Evolutionary conservation across 2,329 filamentous ascomycete genomes (phyloP), one percentile per base, ranked within the genome.

Genomic region (Ciborinia camelliae): DNA sequence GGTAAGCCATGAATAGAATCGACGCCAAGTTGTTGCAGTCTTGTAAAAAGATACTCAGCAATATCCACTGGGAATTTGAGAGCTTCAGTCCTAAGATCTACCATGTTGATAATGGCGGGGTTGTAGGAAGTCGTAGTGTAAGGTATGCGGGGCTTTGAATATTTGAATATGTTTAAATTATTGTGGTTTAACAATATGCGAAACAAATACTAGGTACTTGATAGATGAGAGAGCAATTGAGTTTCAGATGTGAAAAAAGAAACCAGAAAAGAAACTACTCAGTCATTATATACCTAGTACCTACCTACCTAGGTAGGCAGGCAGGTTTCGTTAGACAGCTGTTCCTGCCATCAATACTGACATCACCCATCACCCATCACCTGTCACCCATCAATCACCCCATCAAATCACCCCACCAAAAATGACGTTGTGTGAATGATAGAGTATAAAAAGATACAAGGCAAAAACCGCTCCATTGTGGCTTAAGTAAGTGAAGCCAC

Each of bases 1-100:
- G 88, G 87, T n/a, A 90, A 77, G 53, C 88, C 88, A 70, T 90
- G 87, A 63, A 90, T 79, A 14, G 86, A 88, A 62, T 82, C 80
- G 39, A 90, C 82, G 37, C 87, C 87, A 43, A 90, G 76, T 73
- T 90, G 82, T 68, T 84, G 79, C 18, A 90, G 80, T 63, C 88
- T 81, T 53, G 79, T 82, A 74, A 89, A 90, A 71, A 90, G 82
- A 71, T 90, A 90, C 73, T 89, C 84, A 64, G 85, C 86, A 61
- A 90, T 84, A 67, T 88, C 84, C 35, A 82, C 72, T 51, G 73
- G 73, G 32, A 66, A 65, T 55, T 78, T 76, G 67, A 81, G 74
- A 51, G 76, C 74, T 52, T 76, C 73, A 26, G 76, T 76, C 67
- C 78, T 74, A 60, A 81, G 75, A 67, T 81, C 75, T 68, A 68